Evolutionary conservation across 2,329 filamentous ascomycete species (phyloP).

Genomic region (Emericellopsis cladophorae): DNA sequence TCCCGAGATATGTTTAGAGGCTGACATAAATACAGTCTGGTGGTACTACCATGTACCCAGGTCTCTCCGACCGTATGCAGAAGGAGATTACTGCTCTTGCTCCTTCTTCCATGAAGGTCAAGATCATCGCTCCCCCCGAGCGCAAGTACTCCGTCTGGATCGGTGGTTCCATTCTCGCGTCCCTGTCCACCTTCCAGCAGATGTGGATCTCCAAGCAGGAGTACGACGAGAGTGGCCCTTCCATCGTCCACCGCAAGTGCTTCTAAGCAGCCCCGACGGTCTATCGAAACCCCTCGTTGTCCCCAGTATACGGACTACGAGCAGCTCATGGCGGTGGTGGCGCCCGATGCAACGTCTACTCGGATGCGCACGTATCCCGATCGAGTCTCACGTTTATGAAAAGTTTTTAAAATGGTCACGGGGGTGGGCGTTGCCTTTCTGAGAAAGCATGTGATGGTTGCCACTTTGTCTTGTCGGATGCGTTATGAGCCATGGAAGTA

Average conservation of each 20-base stretch:
- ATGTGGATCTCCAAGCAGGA: slow-evolving; percentile 99
- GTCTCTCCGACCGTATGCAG: slow-evolving; percentile 99
- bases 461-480: slow-evolving; percentile 36
- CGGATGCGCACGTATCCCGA: slow-evolving; percentile 33
- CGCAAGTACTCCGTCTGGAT: slow-evolving; percentile 99
- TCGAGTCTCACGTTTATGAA: slow-evolving; percentile 44
- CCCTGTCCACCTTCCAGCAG: slow-evolving; percentile 99
- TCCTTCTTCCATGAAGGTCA: slow-evolving; percentile 99
- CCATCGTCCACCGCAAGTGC: slow-evolving; percentile 99
- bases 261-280: slow-evolving; percentile 55
- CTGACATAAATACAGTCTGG: slow-evolving; percentile 59
- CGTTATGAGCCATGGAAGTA: slow-evolving; percentile 33
- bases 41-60: slow-evolving; percentile 99
- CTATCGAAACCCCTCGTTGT: too few relatives aligned
- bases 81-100: slow-evolving; percentile 99
- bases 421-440: slow-evolving; percentile 35
- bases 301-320: slow-evolving; percentile 17
- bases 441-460: slow-evolving; percentile 31
- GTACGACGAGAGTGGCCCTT: slow-evolving; percentile 99
- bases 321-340: slow-evolving; percentile 31
- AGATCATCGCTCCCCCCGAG: slow-evolving; percentile 99
- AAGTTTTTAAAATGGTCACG: slow-evolving; percentile 43
- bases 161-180: slow-evolving; percentile 99
- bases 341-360: slow-evolving; percentile 27
- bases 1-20: too few relatives aligned